A percentile compares a stretch with the other conserved stretches of the same genome.
Conservation (phyloP, 31 red algal genomes). For the Asparagopsis taxiformis region DNA sequence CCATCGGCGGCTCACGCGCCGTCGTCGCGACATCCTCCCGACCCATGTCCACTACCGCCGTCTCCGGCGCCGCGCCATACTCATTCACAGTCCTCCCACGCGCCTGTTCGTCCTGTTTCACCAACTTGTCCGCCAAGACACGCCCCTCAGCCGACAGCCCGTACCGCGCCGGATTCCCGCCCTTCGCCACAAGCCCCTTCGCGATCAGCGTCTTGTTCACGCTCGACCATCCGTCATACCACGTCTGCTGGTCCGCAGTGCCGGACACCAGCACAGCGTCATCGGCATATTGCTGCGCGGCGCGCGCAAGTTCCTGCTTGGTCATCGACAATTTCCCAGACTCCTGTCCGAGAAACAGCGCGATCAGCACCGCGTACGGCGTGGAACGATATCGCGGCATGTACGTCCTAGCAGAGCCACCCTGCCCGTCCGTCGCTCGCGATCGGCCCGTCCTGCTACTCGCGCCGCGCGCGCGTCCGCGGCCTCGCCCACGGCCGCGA, state of each 20-base stretch:
- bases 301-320: conserved; percentile 18
- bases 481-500: conserved; percentile 6
- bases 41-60: neutral
- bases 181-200: conserved; percentile 36
- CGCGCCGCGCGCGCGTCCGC: neutral
- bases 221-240: conserved; percentile 46
- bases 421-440: neutral
- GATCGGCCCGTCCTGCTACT: neutral
- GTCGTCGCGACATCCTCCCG: neutral
- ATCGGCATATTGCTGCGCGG: conserved; percentile 25
- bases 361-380: conserved; percentile 55
- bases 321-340: conserved; percentile 8
- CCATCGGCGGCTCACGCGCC: neutral
- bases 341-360: conserved; percentile 25
- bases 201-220: conserved; percentile 17
- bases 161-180: conserved; percentile 36
- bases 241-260: neutral
- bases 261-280: conserved; percentile 1
- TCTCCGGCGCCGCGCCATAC: conserved; percentile 2
- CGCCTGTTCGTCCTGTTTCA: conserved; percentile 5
- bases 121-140: conserved; percentile 4
- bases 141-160: conserved; percentile 33
- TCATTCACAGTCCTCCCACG: neutral
- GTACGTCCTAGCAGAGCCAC: too few relatives aligned
- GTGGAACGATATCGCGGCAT: conserved; percentile 39